Evolutionary conservation across 83 land plant genomes (phyloP), one percentile per base, ranked within the genome.

Genomic region (Diphasiastrum complanatum): DNA sequence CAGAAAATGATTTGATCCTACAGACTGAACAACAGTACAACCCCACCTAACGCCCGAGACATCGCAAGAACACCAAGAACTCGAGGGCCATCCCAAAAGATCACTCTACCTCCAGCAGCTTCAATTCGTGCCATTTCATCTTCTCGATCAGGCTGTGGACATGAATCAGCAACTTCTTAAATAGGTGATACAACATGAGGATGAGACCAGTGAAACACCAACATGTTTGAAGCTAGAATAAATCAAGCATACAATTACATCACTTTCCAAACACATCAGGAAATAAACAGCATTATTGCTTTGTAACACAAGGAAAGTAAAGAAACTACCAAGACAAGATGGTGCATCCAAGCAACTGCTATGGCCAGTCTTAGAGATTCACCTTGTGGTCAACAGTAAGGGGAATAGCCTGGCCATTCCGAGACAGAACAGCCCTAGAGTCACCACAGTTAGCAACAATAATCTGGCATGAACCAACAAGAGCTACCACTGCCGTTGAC

Each of bases 351-450:
- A n/a, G n/a, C n/a, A n/a, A n/a, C n/a, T n/a, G n/a, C n/a, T n/a
- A n/a, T n/a, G n/a, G n/a, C n/a, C n/a, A n/a, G n/a, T n/a, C n/a
- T n/a, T 28, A 4, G 34, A 60, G 51, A n/a, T 55, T 29, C 19
- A 83, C 87, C 85, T 84, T 84, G 33, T 84, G 87, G 64, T 84
- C 87, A 29, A 45, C 40, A 2, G 87, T 81, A 24, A 84, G 74
- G n/a, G 85, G 77, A 23, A 84, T 31, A 10, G 82, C 66, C 31
- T 29, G 33, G 47, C 81, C 81, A 18, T 36, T 54, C 2, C 72
- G 67, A 8, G 45, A 69, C 2, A 69, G 26, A 4, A 69, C 56
- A 19, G 72, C 72, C 14, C 72, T 53, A 25, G 35, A 83, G 37
- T 83, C 87, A 16, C 87, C 87, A 45, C 87, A 84, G 70, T 84